Percentiles rank a stretch among this genome's conserved stretches.
phyloP scores from a whole-genome alignment of 2,329 filamentous ascomycete species.

The Hortaea sp. region DNA sequence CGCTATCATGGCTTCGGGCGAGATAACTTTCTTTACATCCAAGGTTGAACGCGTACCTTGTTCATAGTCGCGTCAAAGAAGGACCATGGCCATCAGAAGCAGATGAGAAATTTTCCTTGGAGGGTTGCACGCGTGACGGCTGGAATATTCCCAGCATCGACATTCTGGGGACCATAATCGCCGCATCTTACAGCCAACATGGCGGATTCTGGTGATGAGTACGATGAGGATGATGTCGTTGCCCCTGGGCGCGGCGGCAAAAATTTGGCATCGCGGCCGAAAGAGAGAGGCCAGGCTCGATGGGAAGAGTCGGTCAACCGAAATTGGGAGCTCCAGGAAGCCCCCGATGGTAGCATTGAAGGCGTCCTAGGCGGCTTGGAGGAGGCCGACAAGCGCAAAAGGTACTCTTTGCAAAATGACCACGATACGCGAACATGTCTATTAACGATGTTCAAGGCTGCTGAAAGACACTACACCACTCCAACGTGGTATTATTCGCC shows the following conservation, averaged over 20 bases:
- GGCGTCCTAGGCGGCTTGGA: constrained; percentile 26
- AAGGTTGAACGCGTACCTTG: too few relatives aligned
- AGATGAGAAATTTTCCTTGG: too few relatives aligned
- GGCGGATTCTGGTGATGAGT: constrained; percentile 23
- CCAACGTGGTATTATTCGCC: constrained; percentile 95
- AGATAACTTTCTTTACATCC: too few relatives aligned
- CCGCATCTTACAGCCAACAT: constrained; percentile 4
- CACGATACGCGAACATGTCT: neutral
- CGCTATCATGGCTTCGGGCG: too few relatives aligned
- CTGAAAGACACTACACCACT: constrained; percentile 90
- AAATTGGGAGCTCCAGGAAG: constrained; percentile 25
- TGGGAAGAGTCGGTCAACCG: constrained; percentile 26
- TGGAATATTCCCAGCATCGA: too few relatives aligned
- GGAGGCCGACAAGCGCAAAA: constrained; percentile 26
- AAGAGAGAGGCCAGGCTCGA: constrained; percentile 18
- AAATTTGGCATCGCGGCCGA: constrained; percentile 16
- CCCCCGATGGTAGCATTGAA: constrained; percentile 24
- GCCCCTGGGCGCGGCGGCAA: constrained; percentile 9
- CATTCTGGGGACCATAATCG: too few relatives aligned
- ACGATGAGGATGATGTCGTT: constrained; percentile 12
- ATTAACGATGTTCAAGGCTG: constrained; percentile 44
- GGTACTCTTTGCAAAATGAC: constrained; percentile 11
- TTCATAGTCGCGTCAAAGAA: too few relatives aligned
- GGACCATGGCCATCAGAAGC: too few relatives aligned
- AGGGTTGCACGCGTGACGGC: too few relatives aligned